Evolutionary conservation across 306 rosid species (phyloP).

Genomic region (Cucurbita argyrosperma): DNA sequence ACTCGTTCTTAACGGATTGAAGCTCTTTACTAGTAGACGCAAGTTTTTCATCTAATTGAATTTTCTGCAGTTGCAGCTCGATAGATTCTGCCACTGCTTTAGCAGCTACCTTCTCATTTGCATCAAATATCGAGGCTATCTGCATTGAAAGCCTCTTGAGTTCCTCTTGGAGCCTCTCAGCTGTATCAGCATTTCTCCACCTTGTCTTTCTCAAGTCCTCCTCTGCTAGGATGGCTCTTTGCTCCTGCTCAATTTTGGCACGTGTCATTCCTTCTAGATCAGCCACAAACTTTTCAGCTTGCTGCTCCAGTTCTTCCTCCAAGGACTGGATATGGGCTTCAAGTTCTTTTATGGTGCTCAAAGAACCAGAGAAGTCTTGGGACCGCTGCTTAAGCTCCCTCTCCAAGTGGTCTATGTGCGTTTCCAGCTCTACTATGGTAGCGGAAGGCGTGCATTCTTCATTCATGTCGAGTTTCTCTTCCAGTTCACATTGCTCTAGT

Average conservation of each 20-base stretch:
- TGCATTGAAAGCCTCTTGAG: conserved; percentile 61
- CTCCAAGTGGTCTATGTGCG: conserved; percentile 49
- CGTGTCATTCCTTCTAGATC: conserved; percentile 52
- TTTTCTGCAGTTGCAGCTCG: conserved; percentile 47
- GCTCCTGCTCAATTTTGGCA: conserved; percentile 76
- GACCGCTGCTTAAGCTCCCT: conserved; percentile 56
- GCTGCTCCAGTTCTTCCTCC: conserved; percentile 70
- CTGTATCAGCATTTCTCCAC: conserved; percentile 52
- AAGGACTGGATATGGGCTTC: conserved; percentile 44
- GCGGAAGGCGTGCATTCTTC: conserved; percentile 49
- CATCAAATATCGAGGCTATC: conserved; percentile 72
- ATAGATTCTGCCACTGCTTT: conserved; percentile 60
- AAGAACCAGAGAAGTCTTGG: conserved; percentile 51
- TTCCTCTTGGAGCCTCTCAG: conserved; percentile 89
- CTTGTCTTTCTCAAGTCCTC: conserved; percentile 60
- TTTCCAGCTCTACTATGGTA: conserved; percentile 39
- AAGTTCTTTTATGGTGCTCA: conserved; percentile 52
- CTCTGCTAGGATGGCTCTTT: conserved; percentile 83
- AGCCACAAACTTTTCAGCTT: conserved; percentile 47
- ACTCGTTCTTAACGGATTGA: conserved; percentile 28
- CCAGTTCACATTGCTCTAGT: conserved; percentile 78
- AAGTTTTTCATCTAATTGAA: conserved; percentile 42
- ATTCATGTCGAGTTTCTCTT: conserved; percentile 71
- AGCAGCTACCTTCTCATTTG: conserved; percentile 68
- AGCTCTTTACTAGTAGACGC: conserved; percentile 40